Base-by-base conservation (phyloP, 169 alveolate species). In the Eimeria nieschulzi region DNA sequence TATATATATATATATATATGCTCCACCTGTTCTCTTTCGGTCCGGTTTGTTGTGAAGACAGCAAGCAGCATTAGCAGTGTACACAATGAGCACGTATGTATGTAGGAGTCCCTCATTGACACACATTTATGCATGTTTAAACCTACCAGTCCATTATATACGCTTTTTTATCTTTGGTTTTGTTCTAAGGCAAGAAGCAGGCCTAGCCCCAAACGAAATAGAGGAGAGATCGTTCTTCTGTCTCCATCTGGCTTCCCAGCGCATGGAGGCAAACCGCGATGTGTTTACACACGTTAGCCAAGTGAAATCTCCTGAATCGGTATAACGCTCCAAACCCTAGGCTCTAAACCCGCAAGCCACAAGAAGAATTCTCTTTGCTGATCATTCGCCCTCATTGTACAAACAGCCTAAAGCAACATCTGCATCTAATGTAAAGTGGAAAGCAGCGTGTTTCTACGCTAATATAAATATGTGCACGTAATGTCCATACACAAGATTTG, bases 221-320 rank as follows among this genome's bases (percentile, higher is more conserved):
- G 76, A 80, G 21, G 46, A 51, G 23, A 33, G 15, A 9, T 59
- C 75, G 26, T 80, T 80, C 7, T 56, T 61, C 76, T 80, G 88
- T 46, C 88, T 80, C 59, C 53, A 66, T 0, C 64, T 59, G n/a
- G 72, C 75, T 5, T n/a, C 17, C 17, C 71, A 33, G 39, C 56
- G 33, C 61, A 80, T 80, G 88, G 39, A 59, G n/a, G 39, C 53
- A 46, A 19, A 80, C 33, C 73, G 61, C 23, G 33, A 25, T 13
- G n/a, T 15, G 46, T 80, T 56, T 39, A 63, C 56, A 46, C 76
- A 61, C 8, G 71, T 80, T 46, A 75, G 76, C n/a, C 56, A 15
- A 61, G 75, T 26, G 21, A 80, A 59, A 23, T 55, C 88, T 25
- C 88, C 88, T 17, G 59, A 80, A 17, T 46, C 26, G n/a, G 75